phyloP scores from a whole-genome alignment of 2,329 filamentous ascomycete genomes.

The Exophiala dermatitidis region DNA sequence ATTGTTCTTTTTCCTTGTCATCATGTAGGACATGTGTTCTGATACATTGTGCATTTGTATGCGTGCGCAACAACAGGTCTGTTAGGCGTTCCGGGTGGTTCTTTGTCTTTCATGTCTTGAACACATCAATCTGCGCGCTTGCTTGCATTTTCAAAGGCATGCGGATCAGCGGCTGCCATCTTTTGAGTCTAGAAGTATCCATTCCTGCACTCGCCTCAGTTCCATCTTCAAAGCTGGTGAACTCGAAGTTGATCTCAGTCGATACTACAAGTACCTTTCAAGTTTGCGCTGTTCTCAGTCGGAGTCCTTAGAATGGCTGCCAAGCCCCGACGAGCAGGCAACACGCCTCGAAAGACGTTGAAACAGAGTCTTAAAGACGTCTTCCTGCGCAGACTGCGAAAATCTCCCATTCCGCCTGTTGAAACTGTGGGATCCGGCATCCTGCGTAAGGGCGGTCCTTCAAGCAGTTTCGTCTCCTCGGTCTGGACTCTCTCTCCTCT shows the following conservation, averaged over 20 bases:
- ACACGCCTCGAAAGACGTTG: constrained; percentile 18
- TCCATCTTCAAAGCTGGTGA: neutral
- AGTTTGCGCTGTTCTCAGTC: neutral
- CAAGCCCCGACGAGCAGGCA: constrained; percentile 10
- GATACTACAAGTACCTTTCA: no score
- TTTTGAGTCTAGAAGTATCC: neutral
- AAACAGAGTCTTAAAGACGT: constrained; percentile 25
- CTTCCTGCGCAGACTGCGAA: constrained; percentile 17
- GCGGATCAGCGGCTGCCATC: neutral
- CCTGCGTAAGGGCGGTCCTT: constrained; percentile 16
- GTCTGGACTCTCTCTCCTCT: constrained; percentile 14
- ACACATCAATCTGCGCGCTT: neutral
- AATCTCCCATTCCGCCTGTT: constrained; percentile 7
- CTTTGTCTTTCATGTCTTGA: constrained; percentile 1
- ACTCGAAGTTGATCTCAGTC: neutral
- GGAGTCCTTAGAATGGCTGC: constrained; percentile 10
- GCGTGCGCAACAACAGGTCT: neutral
- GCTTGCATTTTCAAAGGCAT: neutral
- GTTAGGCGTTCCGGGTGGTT: neutral
- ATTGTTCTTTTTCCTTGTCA: neutral
- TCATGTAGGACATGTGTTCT: constrained; percentile 1
- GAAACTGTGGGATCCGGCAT: constrained; percentile 23
- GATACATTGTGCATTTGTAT: neutral
- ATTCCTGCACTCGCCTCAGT: constrained; percentile 1
- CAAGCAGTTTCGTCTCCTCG: constrained; percentile 7